These are phyloP conservation scores for Lodderomyces theae DNA, from an alignment of 1,139 yeast species.

Conservation along the genomic window DNA sequence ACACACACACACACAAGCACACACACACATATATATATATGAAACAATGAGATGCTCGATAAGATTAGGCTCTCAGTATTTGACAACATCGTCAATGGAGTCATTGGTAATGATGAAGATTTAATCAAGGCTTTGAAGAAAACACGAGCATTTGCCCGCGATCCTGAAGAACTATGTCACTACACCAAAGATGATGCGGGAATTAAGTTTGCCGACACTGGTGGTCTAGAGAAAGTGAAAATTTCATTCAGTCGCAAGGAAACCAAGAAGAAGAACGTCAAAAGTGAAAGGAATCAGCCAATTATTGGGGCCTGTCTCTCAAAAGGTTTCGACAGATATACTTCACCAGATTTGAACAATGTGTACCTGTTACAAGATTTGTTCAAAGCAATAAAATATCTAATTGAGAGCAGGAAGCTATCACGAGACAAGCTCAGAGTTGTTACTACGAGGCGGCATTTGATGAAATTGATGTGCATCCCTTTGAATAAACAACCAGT, in stretches of 20 bases:
- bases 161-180: constrained; percentile 10
- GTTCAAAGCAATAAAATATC: constrained; percentile 15
- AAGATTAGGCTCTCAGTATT: constrained; percentile 11
- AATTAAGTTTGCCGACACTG: constrained; percentile 7
- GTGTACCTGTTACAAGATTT: constrained; percentile 22
- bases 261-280: constrained; percentile 8
- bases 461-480: constrained; percentile 20
- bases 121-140: neutral
- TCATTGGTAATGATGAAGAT: constrained; percentile 4
- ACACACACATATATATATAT: neutral
- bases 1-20: no score
- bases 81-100: constrained; percentile 7
- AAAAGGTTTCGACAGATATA: constrained; percentile 19
- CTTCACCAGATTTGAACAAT: constrained; percentile 11
- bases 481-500: constrained; percentile 18
- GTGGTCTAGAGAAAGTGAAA: constrained; percentile 10
- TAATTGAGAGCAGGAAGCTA: constrained; percentile 11
- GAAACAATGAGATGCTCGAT: constrained; percentile 9
- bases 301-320: constrained; percentile 22
- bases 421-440: constrained; percentile 15
- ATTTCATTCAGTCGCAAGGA: constrained; percentile 3
- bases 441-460: constrained; percentile 21
- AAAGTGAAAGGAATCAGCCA: constrained; percentile 4
- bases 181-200: constrained; percentile 9
- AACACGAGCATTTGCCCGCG: constrained; percentile 1